Evolutionary conservation across 2,329 filamentous ascomycete species (phyloP), one percentile per base, ranked within the genome.

Genomic region (Cordyceps fumosorosea): DNA sequence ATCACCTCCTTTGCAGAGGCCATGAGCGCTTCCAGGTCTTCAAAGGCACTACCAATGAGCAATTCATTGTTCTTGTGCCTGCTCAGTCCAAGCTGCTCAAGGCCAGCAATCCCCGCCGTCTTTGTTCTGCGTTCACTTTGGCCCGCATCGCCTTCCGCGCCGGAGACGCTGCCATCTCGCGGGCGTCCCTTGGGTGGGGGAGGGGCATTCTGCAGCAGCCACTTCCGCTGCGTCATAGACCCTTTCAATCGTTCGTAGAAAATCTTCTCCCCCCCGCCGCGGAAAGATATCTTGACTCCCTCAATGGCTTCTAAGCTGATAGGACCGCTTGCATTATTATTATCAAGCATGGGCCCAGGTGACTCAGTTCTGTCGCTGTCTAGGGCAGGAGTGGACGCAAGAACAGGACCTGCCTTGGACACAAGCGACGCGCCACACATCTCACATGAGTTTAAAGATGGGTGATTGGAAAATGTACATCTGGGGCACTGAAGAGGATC

Each of bases 1-100:
- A 98, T 89, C 55, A 99, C 91, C 72, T 99, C 91, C 72, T 98
- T 97, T 5, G 95, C 95, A 3, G 93, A 97, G 3, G 93, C 91
- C 93, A 98, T 99, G 44, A 99, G 81, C 3, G 95, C 93, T 72
- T 98, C 93, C 0, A 99, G 83, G 70, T 99, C 95, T 72, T 97
- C 93, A 69, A 99, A 99, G 0, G 95, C 93, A 66, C 85, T 92
- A 29, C 93, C 93, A 66, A 99, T 96, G 56, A 97, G 88, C 11
- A 91, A 77, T 74, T 97, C 92, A 68, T 97, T 98, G 73, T 96
- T 96, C 76, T 91, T 93, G 62, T 91, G 89, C 70, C 92, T 85
- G 68, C 93, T 90, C 6, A 93, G 76, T 0, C 91, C 90, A 65
- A 92, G 86, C 69, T 91, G 88, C 73, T 99, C 95, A 2, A 99